Evolutionary conservation across 108 stramenopile genomes (phyloP), one percentile per base, ranked within the genome.

Genomic region (Aureococcus anophagefferens): DNA sequence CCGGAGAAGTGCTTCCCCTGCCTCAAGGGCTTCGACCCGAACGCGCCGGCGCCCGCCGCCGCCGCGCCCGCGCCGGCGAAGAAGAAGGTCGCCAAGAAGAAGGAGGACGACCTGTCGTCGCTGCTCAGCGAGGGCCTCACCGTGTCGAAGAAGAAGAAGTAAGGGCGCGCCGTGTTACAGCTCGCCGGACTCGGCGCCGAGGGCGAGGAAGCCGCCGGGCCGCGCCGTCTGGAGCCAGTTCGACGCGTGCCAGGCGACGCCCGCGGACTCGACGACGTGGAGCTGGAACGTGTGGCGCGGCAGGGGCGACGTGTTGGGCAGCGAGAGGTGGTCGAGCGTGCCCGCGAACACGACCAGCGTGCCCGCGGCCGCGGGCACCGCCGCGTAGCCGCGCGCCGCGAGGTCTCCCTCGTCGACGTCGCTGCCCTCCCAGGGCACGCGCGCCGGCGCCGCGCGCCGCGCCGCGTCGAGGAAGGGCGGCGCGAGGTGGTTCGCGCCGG

Each of bases 211-310:
- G 51, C 21, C 21, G 3, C 51, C 25, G 25, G 3, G 7, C 7
- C 25, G 51, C 7, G 17, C 51, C 7, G 14, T 25, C 51, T 59
- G 51, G 51, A 59, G 51, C 51, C 51, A 59, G 51, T 59, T 59
- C 21, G 51, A 3, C 21, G 51, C 21, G 51, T 16, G 25, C 51
- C 51, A 59, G 21, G 51, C 25, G 21, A 91, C 70, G 33, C 90
- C 91, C 5, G 75, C 83, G 0, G 92, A 92, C 71, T 95, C 94
- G 36, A 95, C 83, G 64, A 91, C 77, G 74, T 95, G 94, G 44
- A 95, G 77, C 71, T 95, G 94, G 77, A 95, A 95, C 14, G 94
- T 92, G 76, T 95, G 94, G 34, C 94, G 80, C 40, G 67, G 79
- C 37, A 78, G 82, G 1, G 73, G 51, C 5, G 88, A 87, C 67